A percentile compares a stretch with the other conserved stretches of the same genome.
Conservation (phyloP, 2,329 filamentous ascomycete genomes). For the Neopestalotiopsis rosae region DNA sequence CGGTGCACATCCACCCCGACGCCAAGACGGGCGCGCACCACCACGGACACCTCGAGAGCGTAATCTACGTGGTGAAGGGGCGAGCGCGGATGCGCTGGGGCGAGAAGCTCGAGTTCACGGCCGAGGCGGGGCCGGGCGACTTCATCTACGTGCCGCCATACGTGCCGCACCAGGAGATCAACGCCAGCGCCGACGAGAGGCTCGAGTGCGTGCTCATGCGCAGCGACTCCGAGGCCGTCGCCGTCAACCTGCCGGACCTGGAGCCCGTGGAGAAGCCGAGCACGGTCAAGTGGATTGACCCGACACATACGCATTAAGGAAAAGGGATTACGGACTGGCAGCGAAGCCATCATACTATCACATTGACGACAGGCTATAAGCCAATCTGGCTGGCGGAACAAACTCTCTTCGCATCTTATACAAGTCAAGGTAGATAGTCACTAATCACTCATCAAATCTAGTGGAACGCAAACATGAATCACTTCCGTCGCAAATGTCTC, state of each 20-base stretch:
- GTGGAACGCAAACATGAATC: too few species aligned
- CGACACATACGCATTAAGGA: conserved; percentile 40
- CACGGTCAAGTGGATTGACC: conserved; percentile 50
- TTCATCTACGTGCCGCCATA: conserved; percentile 52
- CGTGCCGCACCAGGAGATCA: conserved; percentile 55
- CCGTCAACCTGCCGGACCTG: conserved; percentile 47
- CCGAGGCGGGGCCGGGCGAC: conserved; percentile 50
- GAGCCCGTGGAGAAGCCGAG: conserved; percentile 48
- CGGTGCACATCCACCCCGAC: conserved; percentile 47
- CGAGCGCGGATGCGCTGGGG: conserved; percentile 51
- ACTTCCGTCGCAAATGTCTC: too few species aligned
- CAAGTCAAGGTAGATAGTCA: too few species aligned
- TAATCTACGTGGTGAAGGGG: conserved; percentile 51
- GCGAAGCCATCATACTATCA: too few species aligned
- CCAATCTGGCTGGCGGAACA: too few species aligned
- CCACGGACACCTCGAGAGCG: conserved; percentile 49
- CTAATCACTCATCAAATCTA: too few species aligned
- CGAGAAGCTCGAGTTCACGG: conserved; percentile 47
- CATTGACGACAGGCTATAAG: too few species aligned
- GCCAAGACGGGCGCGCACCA: conserved; percentile 51
- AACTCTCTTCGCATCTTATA: too few species aligned
- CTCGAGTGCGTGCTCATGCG: conserved; percentile 79
- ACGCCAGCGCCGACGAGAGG: conserved; percentile 77
- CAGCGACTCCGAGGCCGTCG: conserved; percentile 42
- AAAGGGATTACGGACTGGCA: not conserved